A percentile compares a stretch with the other conserved stretches of the same genome.
Evolutionary conservation across 257 asterid species (phyloP).

Genomic region (Echium plantagineum): DNA sequence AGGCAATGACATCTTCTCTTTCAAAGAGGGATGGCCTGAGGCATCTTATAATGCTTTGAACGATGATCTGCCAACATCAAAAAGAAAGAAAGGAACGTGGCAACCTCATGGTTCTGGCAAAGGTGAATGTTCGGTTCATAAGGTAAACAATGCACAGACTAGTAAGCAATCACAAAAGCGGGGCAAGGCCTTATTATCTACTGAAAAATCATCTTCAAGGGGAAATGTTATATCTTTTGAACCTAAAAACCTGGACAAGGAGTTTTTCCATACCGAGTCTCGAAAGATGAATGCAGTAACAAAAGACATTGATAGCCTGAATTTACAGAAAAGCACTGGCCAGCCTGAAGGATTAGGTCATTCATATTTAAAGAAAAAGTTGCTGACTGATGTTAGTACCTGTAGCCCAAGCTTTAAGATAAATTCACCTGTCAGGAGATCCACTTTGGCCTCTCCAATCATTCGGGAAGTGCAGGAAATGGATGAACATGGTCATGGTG

Average conservation of each 20-base stretch:
- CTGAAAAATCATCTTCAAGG: conserved; percentile 23
- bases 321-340: background rate
- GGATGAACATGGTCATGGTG: conserved; percentile 25
- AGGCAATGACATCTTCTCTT: conserved; percentile 23
- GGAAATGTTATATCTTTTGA: conserved; percentile 18
- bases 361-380: background rate
- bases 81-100: conserved; percentile 28
- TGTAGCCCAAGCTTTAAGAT: conserved; percentile 26
- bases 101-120: conserved; percentile 25
- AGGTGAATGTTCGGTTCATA: conserved; percentile 12
- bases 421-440: conserved; percentile 22
- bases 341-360: background rate
- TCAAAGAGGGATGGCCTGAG: conserved; percentile 30
- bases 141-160: conserved; percentile 25
- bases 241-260: conserved; percentile 23
- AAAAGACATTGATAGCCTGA: conserved; percentile 1
- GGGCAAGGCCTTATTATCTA: conserved; percentile 23
- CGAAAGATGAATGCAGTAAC: conserved; percentile 24
- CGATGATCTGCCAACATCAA: conserved; percentile 30
- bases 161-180: conserved; percentile 16
- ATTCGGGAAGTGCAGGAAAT: conserved; percentile 20
- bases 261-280: conserved; percentile 18
- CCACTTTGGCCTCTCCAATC: conserved; percentile 21
- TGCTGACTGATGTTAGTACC: conserved; percentile 15
- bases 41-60: conserved; percentile 23